Evolutionary conservation across 164 flowering plant species (phyloP).

Genomic region (Vitis cinerea): DNA sequence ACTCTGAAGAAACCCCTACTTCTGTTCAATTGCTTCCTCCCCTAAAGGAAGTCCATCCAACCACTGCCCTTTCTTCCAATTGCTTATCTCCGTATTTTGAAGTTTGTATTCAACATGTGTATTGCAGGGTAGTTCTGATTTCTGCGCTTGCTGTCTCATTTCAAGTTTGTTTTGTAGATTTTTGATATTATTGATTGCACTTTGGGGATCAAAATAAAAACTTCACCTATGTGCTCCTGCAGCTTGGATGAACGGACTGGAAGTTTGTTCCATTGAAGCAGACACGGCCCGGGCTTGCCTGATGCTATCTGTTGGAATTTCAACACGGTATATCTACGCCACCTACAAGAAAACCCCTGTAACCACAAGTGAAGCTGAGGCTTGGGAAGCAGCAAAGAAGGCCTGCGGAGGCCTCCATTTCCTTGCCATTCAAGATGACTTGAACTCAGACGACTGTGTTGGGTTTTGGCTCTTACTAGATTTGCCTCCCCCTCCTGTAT

Average conservation of each 20-base stretch:
- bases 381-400: conserved; percentile 97
- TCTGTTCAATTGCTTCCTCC: too few relatives aligned
- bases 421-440: conserved; percentile 84
- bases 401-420: conserved; percentile 92
- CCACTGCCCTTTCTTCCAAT: too few relatives aligned
- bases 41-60: too few relatives aligned
- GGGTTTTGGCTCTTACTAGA: conserved; percentile 95
- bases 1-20: too few relatives aligned
- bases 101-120: too few relatives aligned
- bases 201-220: too few relatives aligned
- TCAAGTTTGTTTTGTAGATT: neutral
- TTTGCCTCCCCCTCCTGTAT: conserved; percentile 94
- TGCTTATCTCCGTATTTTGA: too few relatives aligned
- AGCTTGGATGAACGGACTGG: conserved; percentile 99
- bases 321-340: conserved; percentile 81
- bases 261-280: conserved; percentile 78
- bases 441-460: conserved; percentile 90
- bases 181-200: neutral
- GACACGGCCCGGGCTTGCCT: conserved; percentile 57
- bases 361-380: conserved; percentile 86
- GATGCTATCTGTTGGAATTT: conserved; percentile 81
- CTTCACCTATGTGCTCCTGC: conserved; percentile 12
- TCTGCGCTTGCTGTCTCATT: conserved; percentile 2
- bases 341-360: conserved; percentile 64
- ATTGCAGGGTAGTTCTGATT: neutral